phyloP scores from a whole-genome alignment of 495 filamentous ascomycete species.

The Oidiodendron maius region DNA sequence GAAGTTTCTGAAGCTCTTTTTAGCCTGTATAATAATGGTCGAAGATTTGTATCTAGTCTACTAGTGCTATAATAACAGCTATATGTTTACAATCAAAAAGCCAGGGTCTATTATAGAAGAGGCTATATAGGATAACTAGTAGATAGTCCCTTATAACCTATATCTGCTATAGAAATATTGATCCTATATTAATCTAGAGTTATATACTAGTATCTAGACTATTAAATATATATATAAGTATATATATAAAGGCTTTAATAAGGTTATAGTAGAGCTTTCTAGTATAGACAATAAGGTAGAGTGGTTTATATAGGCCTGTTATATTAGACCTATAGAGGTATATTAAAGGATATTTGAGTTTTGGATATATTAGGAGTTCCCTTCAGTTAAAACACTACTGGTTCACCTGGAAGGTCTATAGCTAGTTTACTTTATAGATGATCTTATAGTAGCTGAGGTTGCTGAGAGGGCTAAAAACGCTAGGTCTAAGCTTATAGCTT shows the following conservation, averaged over 20 bases:
- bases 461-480: neutral
- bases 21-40: too few species aligned
- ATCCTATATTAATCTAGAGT: constrained; percentile 13
- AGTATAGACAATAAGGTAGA: constrained; percentile 11
- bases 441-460: neutral
- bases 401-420: constrained; percentile 5
- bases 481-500: constrained; percentile 13
- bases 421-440: constrained; percentile 11
- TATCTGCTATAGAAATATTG: constrained; percentile 11
- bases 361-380: constrained; percentile 8
- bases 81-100: constrained; percentile 4
- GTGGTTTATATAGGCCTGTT: constrained; percentile 5
- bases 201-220: constrained; percentile 9
- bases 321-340: constrained; percentile 13
- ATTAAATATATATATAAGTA: constrained; percentile 20
- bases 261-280: constrained; percentile 2
- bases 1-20: too few species aligned
- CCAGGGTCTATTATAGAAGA: neutral
- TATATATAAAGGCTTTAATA: constrained; percentile 17
- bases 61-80: neutral
- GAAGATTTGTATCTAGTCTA: too few species aligned
- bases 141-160: constrained; percentile 16
- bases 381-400: constrained; percentile 7
- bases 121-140: constrained; percentile 10
- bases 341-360: constrained; percentile 15